These are phyloP conservation scores for Castanea crenata DNA, from an alignment of 306 rosid species.

Conservation along the genomic window DNA sequence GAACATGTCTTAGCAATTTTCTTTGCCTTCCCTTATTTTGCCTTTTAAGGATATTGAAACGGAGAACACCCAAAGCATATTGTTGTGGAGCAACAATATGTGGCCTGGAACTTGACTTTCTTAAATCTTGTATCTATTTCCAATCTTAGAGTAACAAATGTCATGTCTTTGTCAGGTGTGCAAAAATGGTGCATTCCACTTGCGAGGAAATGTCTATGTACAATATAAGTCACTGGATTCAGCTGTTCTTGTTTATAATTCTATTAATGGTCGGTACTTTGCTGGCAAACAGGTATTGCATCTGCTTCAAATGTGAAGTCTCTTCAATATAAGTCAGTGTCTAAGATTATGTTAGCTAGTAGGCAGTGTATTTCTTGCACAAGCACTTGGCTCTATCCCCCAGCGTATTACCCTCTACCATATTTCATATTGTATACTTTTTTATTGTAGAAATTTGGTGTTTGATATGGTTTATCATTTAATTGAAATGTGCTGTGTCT, in stretches of 20 bases:
- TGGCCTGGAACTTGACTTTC: conserved; percentile 2
- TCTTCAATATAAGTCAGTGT: neutral
- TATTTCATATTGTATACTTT: neutral
- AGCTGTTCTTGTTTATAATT: conserved; percentile 63
- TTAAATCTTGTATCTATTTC: neutral
- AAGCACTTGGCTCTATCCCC: neutral
- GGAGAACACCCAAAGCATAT: neutral
- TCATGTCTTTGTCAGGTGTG: conserved; percentile 64
- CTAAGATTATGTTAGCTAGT: too few species aligned
- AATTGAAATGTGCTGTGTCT: too few species aligned
- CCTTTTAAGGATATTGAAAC: neutral
- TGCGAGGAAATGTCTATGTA: conserved; percentile 86
- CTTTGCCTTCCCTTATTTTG: neutral
- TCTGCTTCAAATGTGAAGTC: neutral
- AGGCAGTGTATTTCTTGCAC: neutral
- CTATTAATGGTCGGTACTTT: conserved; percentile 73
- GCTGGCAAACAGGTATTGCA: conserved; percentile 84
- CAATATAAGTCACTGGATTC: conserved; percentile 78
- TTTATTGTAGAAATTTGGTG: neutral
- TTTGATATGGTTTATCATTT: neutral
- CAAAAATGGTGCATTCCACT: conserved; percentile 88
- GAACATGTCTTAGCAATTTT: neutral
- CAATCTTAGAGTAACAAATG: conserved; percentile 23
- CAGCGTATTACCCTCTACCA: neutral
- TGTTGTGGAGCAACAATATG: neutral